These are phyloP conservation scores for Discostella stelligera DNA, from an alignment of 352 stramenopile species.

Conservation along the genomic window DNA sequence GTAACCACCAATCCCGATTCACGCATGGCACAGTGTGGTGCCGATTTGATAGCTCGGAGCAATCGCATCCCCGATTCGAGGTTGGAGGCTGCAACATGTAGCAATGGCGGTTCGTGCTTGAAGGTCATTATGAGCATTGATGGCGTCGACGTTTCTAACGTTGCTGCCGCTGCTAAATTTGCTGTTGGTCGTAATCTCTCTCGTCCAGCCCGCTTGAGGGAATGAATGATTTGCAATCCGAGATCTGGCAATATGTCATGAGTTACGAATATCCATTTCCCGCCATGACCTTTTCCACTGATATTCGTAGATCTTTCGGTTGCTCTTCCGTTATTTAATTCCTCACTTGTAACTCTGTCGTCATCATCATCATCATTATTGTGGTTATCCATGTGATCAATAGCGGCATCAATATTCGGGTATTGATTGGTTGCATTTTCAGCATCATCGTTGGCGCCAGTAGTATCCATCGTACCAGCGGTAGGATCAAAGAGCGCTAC, in stretches of 20 bases:
- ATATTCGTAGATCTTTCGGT: constrained; percentile 37
- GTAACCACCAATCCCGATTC: constrained; percentile 78
- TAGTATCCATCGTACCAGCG: not conserved
- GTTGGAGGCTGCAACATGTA: constrained; percentile 71
- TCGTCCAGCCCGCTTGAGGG: constrained; percentile 17
- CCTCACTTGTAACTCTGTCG: not conserved
- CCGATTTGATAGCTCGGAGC: constrained; percentile 60
- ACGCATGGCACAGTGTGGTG: constrained; percentile 61
- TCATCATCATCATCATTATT: constrained; percentile 8
- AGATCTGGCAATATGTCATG: constrained; percentile 61
- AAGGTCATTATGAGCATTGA: constrained; percentile 47
- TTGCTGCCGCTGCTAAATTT: not conserved
- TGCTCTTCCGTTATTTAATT: not conserved
- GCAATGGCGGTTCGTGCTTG: constrained; percentile 74
- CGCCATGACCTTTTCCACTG: constrained; percentile 75
- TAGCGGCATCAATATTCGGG: not conserved
- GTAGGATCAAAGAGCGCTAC: constrained; percentile 77
- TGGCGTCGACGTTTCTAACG: not conserved
- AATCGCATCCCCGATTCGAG: constrained; percentile 56
- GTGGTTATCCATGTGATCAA: constrained; percentile 10
- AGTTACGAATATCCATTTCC: constrained; percentile 70
- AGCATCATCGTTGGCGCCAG: constrained; percentile 6
- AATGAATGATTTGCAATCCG: constrained; percentile 31
- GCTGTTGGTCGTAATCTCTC: constrained; percentile 12
- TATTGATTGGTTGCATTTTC: not conserved